Evolutionary conservation across 2,329 filamentous ascomycete species (phyloP).

Genomic region (Dothistroma septosporum): DNA sequence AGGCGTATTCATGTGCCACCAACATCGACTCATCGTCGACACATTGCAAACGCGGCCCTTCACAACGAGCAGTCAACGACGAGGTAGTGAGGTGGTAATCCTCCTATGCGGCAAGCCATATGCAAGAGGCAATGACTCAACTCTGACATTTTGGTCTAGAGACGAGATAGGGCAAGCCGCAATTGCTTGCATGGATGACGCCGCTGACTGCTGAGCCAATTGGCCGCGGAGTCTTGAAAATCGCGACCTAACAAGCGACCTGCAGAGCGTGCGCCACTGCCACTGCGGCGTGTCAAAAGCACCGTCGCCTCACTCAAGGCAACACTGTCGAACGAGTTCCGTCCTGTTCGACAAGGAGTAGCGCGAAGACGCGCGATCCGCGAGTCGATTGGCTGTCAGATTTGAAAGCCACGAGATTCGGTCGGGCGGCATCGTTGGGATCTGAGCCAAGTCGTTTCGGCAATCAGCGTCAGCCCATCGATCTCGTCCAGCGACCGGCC

Average conservation of each 20-base stretch:
- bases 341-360: not conserved
- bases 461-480: not conserved
- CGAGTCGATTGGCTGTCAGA: not conserved
- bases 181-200: constrained; percentile 19
- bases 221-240: constrained; percentile 7
- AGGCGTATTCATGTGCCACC: not conserved
- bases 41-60: not conserved
- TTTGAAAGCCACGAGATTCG: not conserved
- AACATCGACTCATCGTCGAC: not conserved
- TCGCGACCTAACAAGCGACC: not conserved
- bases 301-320: not conserved
- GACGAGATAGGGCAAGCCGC: constrained; percentile 13
- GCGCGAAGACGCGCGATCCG: not conserved
- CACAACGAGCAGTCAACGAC: not conserved
- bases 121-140: constrained; percentile 17
- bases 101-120: constrained; percentile 5
- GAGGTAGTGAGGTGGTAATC: not conserved
- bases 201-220: constrained; percentile 13
- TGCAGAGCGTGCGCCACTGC: constrained; percentile 11
- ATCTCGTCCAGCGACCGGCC: not conserved
- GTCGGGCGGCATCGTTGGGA: not conserved
- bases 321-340: not conserved
- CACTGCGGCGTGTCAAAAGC: constrained; percentile 4
- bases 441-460: not conserved
- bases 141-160: constrained; percentile 6